phyloP scores from a whole-genome alignment of 192 early-diverging fungal species.

The Umbelopsis isabellina region DNA sequence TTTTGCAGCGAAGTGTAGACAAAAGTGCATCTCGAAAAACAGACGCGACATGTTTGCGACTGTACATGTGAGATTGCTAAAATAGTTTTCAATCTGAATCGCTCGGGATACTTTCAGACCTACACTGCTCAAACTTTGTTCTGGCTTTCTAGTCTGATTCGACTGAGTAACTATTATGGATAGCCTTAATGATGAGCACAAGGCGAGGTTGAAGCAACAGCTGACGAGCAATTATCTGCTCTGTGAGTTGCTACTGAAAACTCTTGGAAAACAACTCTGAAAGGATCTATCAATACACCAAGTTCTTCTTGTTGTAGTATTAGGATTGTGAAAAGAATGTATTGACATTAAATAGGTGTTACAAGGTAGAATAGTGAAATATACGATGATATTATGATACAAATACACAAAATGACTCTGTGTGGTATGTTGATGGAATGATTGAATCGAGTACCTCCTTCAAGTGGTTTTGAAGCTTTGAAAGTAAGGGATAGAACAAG shows the following conservation, averaged over 20 bases:
- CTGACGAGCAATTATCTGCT: neutral
- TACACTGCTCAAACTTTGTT: neutral
- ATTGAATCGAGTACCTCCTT: neutral
- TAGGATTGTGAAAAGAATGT: neutral
- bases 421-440: neutral
- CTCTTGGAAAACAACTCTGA: constrained; percentile 10
- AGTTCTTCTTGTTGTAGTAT: too few species aligned
- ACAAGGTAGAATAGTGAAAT: neutral
- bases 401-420: neutral
- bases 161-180: neutral
- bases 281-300: neutral
- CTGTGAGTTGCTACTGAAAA: constrained; percentile 15
- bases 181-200: constrained; percentile 15
- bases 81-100: constrained; percentile 24
- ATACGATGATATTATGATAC: constrained; percentile 16
- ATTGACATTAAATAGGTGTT: constrained; percentile 9
- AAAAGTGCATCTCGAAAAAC: constrained; percentile 17
- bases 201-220: constrained; percentile 23
- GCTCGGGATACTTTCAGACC: neutral
- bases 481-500: neutral
- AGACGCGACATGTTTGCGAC: neutral
- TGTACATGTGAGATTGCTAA: constrained; percentile 17
- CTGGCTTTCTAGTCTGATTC: neutral
- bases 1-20: constrained; percentile 18
- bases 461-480: neutral